Evolutionary conservation across 768 basidiomycete species (phyloP).

Genomic region (Boletus sp.): DNA sequence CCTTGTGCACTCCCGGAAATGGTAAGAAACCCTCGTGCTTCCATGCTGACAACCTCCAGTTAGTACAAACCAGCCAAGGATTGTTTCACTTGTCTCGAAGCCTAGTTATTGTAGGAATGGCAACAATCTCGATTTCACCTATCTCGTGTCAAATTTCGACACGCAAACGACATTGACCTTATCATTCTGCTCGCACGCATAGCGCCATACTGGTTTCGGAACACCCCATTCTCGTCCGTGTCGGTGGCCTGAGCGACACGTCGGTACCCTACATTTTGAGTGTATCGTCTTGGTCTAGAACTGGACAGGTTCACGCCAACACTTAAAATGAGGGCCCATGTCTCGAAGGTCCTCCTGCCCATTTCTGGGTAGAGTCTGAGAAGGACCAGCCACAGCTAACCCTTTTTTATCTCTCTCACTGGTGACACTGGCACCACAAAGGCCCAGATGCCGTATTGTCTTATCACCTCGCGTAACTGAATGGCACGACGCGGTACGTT

Average conservation of each 20-base stretch:
- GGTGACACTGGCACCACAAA: neutral
- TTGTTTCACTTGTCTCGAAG: neutral
- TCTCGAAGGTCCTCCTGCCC: neutral
- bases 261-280: constrained; percentile 7
- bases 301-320: neutral
- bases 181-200: neutral
- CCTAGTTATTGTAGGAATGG: too few relatives aligned
- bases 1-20: neutral
- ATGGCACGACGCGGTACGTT: neutral
- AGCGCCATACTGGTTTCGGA: neutral
- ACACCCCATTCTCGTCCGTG: neutral
- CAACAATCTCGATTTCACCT: neutral
- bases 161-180: neutral
- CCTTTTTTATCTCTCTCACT: neutral
- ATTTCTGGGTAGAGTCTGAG: neutral
- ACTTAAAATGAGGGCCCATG: neutral
- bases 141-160: neutral
- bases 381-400: neutral
- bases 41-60: neutral
- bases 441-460: neutral
- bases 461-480: neutral
- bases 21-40: neutral
- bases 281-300: neutral
- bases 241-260: neutral
- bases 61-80: neutral